Evolutionary conservation across 192 early-diverging fungal genomes (phyloP), one percentile per base, ranked within the genome.

Genomic region (Entomortierella lignicola): DNA sequence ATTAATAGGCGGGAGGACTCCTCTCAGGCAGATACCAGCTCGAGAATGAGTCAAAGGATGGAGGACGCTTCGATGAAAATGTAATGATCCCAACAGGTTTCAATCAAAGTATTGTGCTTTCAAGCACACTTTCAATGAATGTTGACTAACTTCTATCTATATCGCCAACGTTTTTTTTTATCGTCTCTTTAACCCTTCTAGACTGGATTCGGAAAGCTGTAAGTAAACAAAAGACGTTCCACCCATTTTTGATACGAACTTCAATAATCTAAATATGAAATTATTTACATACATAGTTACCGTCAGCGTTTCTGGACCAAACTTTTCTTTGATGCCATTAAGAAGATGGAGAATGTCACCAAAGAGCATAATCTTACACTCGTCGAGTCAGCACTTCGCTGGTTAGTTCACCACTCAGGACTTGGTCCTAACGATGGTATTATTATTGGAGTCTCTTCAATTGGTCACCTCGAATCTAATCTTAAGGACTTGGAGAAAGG

Each of bases 301-400:
- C 84, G 84, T 4, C 55, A 82, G 4, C 65, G 85, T n/a, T 88
- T 71, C 69, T 87, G 85, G 83, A 82, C 79, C 26, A 52, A 73
- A 0, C 62, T 85, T 20, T 87, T 83, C 67, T 88, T 90, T 62
- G 65, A 85, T 12, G 89, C 87, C 4, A 63, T 91, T 31, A 82
- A 82, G 34, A 66, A 66, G 15, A 57, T 91, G 52, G 57, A 66
- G 15, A 67, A 47, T 53, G 53, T 48, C 2, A 51, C 71, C 0
- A 69, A 67, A 18, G 67, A 55, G 21, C 54, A 80, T 30, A 55
- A 62, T 23, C 29, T 85, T 17, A 77, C 77, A 11, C 18, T 74
- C 15, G n/a, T 85, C 18, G 84, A 82, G 31, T 52, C 82, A 0
- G 54, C 80, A 0, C 39, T 83, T 4, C 66, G 84, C 7, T 85